Base-by-base conservation (phyloP, 2,329 filamentous ascomycete species). In the Magnaporthiopsis incrustans region DNA sequence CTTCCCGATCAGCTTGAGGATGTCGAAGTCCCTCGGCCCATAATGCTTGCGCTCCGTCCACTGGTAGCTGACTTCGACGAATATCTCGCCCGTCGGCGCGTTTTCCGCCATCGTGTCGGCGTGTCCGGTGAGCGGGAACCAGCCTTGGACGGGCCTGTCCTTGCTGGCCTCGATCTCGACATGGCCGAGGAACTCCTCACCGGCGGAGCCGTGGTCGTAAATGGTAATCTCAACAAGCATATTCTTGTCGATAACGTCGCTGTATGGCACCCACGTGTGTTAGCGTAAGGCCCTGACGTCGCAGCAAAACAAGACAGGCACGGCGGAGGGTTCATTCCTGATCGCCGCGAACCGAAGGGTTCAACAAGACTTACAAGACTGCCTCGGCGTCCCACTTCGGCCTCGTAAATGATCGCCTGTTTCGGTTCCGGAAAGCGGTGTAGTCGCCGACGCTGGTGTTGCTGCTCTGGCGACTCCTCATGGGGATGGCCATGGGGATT, bases 361-460 rank as follows among this genome's bases (percentile, higher is more conserved):
- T 32, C 32, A 11, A 35, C 53, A 35, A 10, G 58, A 84, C 92
- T 79, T 85, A 97, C 93, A 99, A 99, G 61, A 91, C 85, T 53
- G 94, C 93, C 73, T 96, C 92, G 63, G 96, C 94, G 75, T 97
- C 92, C 95, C 95, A 99, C 71, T 91, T 91, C 0, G 95, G 94
- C 74, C 91, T 90, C 10, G 92, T 94, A 66, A 93, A 83, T 3
- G 83, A 84, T 67, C 75, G 78, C 65, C 81, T 78, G 4, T 73
- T 81, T 63, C 86, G 85, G 69, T 87, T 87, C 53, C 82, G 80
- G 70, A 85, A 83, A 1, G 81, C 81, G 68, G 77, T 81, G 69
- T 82, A 82, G 44, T 96, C 91, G 50, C 85, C 83, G 68, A 89
- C 81, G 72, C 94, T 96, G 64, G 93, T 97, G 77, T 94, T 93